phyloP scores from a whole-genome alignment of 495 filamentous ascomycete species.

The Penicillium macrosclerotiorum region DNA sequence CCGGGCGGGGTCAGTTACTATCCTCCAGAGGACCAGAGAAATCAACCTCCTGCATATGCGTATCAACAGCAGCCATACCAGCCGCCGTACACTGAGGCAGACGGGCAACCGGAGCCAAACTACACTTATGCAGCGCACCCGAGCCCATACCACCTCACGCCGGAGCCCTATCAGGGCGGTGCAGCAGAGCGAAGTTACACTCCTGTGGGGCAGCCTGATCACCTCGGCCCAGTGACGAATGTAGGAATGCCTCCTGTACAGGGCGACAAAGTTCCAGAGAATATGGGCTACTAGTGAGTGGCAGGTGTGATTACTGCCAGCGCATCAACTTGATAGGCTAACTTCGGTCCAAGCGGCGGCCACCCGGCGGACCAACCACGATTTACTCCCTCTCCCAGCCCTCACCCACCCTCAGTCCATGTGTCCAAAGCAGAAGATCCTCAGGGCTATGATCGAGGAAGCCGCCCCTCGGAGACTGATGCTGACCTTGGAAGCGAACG shows the following conservation, averaged over 20 bases:
- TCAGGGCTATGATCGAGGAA: slow-evolving; percentile 4
- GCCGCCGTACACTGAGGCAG: slow-evolving; percentile 2
- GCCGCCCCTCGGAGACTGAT: slow-evolving; percentile 12
- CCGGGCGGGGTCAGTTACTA: slow-evolving; percentile 31
- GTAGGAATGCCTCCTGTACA: slow-evolving; percentile 48
- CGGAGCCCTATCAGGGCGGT: slow-evolving; percentile 29
- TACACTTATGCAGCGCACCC: slow-evolving; percentile 27
- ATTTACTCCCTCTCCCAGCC: slow-evolving; percentile 19
- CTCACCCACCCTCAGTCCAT: slow-evolving; percentile 19
- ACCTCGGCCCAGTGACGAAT: slow-evolving; percentile 45
- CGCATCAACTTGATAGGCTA: not conserved
- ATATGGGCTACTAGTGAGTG: slow-evolving; percentile 40
- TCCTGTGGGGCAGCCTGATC: slow-evolving; percentile 32
- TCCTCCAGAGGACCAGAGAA: slow-evolving; percentile 21
- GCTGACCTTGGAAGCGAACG: slow-evolving; percentile 39
- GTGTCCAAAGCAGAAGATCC: slow-evolving; percentile 15
- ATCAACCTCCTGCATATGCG: slow-evolving; percentile 7
- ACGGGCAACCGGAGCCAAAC: slow-evolving; percentile 16
- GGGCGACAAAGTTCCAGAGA: slow-evolving; percentile 30
- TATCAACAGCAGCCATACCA: slow-evolving; percentile 12
- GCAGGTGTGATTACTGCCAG: not conserved
- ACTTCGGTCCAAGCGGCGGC: too few relatives aligned
- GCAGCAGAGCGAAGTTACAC: slow-evolving; percentile 35
- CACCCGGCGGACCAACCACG: slow-evolving; percentile 19
- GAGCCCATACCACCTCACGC: slow-evolving; percentile 30